Evolutionary conservation across 139 green algal species (phyloP).

Genomic region (Pleodorina starrii): DNA sequence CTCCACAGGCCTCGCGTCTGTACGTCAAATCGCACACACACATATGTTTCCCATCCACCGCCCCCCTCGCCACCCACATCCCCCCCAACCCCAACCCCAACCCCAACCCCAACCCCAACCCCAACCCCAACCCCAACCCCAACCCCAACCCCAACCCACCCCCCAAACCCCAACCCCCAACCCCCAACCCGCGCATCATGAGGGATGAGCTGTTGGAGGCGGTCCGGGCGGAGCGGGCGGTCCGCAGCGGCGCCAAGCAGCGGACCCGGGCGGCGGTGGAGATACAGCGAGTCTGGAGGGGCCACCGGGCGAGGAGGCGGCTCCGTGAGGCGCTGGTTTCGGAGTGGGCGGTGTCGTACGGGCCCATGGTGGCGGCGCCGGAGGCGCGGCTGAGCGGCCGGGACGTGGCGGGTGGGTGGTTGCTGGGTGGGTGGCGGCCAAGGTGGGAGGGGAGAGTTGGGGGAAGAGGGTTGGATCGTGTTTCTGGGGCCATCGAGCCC

Average conservation of each 20-base stretch:
- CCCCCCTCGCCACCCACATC: no score
- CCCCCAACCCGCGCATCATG: no score
- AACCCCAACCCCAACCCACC: background rate
- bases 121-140: background rate
- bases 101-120: no score
- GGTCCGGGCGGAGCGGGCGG: conserved; percentile 57
- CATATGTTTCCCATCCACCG: no score
- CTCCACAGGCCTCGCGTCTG: no score
- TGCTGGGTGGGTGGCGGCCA: background rate
- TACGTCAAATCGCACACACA: no score
- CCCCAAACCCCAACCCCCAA: background rate
- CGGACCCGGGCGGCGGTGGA: conserved; percentile 36
- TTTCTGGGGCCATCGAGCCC: no score
- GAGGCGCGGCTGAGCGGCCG: background rate
- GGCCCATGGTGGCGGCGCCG: conserved; percentile 10
- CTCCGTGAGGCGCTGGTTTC: conserved; percentile 11
- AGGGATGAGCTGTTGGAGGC: conserved; percentile 68
- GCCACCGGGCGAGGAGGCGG: conserved; percentile 3
- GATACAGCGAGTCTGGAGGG: conserved; percentile 66
- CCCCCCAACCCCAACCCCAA: no score
- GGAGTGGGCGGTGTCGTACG: conserved; percentile 47
- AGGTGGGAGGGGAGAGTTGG: background rate
- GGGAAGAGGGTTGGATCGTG: background rate
- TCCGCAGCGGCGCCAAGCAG: conserved; percentile 36
- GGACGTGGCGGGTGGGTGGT: conserved; percentile 1